Evolutionary conservation across 345 rosid genomes (phyloP).

Genomic region (Syzygium oleosum): DNA sequence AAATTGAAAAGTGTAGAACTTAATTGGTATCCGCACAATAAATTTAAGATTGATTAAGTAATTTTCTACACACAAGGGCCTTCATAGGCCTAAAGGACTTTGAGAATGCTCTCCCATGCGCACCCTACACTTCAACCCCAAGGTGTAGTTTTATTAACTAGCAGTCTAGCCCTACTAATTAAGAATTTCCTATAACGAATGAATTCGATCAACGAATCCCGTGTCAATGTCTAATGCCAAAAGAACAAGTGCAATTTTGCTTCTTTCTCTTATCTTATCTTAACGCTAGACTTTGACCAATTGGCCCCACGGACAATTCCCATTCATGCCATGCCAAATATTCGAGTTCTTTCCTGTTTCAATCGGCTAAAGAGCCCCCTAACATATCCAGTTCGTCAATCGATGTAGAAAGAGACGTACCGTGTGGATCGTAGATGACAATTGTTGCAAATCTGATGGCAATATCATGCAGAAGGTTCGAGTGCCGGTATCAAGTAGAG

Average conservation of each 20-base stretch:
- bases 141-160: not conserved
- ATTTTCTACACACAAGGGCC: not conserved
- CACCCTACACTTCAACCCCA: not conserved
- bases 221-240: not conserved
- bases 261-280: not conserved
- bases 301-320: not conserved
- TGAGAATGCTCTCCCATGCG: not conserved
- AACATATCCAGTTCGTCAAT: not conserved
- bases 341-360: not conserved
- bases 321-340: not conserved
- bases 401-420: not conserved
- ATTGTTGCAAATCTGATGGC: not conserved
- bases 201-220: not conserved
- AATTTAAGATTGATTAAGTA: not conserved
- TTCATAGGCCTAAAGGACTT: not conserved
- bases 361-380: not conserved
- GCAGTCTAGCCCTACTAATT: not conserved
- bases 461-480: not conserved
- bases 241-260: not conserved
- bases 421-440: not conserved
- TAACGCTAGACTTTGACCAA: not conserved
- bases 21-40: not conserved
- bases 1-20: fast-evolving
- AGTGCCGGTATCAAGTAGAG: not conserved
- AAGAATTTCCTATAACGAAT: not conserved